A percentile compares a stretch with the other conserved stretches of the same genome.
phyloP scores from a whole-genome alignment of 2,329 filamentous ascomycete genomes.

The Pyrenophora tritici-repentis region DNA sequence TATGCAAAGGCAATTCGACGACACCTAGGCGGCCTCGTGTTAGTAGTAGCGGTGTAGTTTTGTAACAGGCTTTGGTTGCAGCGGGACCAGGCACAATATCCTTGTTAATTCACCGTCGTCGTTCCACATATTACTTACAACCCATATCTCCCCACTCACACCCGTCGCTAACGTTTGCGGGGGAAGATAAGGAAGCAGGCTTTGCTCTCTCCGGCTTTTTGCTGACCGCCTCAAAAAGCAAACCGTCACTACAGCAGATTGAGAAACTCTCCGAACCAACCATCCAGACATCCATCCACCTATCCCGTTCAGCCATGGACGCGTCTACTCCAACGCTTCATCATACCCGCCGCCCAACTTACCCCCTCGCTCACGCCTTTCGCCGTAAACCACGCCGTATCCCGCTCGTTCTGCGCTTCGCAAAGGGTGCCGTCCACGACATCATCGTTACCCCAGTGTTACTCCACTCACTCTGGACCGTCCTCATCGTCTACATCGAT shows the following conservation, averaged over 20 bases:
- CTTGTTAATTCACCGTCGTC: constrained; percentile 6
- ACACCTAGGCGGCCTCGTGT: neutral
- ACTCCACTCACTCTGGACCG: constrained; percentile 63
- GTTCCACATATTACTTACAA: constrained; percentile 4
- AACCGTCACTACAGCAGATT: no score
- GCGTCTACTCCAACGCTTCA: neutral
- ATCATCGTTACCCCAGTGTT: constrained; percentile 62
- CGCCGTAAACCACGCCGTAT: constrained; percentile 59
- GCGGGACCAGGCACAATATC: constrained; percentile 3
- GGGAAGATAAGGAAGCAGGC: constrained; percentile 4
- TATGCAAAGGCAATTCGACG: neutral
- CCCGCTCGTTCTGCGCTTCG: constrained; percentile 67
- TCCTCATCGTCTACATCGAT: constrained; percentile 63
- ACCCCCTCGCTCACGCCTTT: constrained; percentile 52
- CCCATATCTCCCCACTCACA: constrained; percentile 5
- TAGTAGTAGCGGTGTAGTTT: neutral
- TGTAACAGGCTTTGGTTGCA: neutral
- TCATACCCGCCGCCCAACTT: constrained; percentile 46
- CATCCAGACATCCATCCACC: no score
- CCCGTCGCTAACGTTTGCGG: constrained; percentile 1
- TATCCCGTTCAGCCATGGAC: neutral
- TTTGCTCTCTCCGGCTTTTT: neutral
- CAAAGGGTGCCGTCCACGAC: constrained; percentile 66
- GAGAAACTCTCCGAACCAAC: no score
- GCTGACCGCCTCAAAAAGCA: no score